phyloP scores from a whole-genome alignment of 495 filamentous ascomycete genomes.

The Annulohypoxylon stygium region DNA sequence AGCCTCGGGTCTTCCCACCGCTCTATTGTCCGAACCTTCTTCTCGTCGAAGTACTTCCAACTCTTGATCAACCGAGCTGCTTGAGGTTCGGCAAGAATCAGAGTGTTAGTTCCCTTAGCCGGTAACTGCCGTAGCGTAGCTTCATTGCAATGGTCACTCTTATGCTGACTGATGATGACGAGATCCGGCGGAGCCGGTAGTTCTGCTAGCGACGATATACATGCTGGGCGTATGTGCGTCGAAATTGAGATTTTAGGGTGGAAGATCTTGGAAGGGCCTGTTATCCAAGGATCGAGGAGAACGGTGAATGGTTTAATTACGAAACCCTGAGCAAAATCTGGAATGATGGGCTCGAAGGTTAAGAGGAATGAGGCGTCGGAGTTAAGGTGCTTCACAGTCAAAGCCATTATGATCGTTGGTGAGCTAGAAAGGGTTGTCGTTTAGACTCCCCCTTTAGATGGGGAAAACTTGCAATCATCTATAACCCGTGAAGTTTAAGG shows the following conservation, averaged over 20 bases:
- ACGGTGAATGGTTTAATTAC: constrained; percentile 69
- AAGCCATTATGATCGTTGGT: constrained; percentile 64
- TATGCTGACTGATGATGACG: constrained; percentile 77
- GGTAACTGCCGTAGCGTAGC: constrained; percentile 74
- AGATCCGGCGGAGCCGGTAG: constrained; percentile 70
- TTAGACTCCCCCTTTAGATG: constrained; percentile 33
- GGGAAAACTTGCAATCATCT: constrained; percentile 26
- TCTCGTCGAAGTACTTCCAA: constrained; percentile 74
- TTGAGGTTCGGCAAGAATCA: constrained; percentile 73
- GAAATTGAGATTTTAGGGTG: constrained; percentile 73
- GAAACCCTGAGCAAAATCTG: constrained; percentile 42
- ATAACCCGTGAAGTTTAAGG: constrained; percentile 15
- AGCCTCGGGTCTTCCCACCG: constrained; percentile 65
- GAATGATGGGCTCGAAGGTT: constrained; percentile 67
- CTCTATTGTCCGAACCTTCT: constrained; percentile 65
- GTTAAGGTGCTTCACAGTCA: constrained; percentile 76
- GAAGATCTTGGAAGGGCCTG: constrained; percentile 70
- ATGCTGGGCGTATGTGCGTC: constrained; percentile 64
- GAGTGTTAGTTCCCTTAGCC: constrained; percentile 61
- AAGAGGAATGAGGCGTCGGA: constrained; percentile 78
- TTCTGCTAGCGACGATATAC: constrained; percentile 70
- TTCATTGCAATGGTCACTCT: constrained; percentile 78
- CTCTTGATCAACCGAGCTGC: constrained; percentile 71
- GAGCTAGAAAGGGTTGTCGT: constrained; percentile 10
- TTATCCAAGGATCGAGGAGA: constrained; percentile 79